These are phyloP conservation scores for Hylodesmum podocarpum DNA, from an alignment of 306 rosid species.

Conservation along the genomic window DNA sequence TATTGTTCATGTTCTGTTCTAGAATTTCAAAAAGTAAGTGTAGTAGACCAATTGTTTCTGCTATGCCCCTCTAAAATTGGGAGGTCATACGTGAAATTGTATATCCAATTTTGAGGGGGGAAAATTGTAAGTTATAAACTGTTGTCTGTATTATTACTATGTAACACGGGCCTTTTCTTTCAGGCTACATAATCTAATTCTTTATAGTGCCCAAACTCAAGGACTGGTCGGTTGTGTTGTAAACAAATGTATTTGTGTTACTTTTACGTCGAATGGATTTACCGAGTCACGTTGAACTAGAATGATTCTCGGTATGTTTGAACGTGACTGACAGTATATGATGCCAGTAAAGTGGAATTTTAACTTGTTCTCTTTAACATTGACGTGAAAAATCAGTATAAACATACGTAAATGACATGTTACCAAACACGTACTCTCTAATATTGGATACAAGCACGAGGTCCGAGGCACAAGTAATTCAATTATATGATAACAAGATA, in stretches of 20 bases:
- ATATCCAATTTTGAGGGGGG: slow-evolving; percentile 40
- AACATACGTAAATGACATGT: no score
- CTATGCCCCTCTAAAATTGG: slow-evolving; percentile 57
- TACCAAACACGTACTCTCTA: no score
- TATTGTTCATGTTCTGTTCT: slow-evolving; percentile 97
- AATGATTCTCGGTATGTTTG: neutral
- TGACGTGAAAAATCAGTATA: no score
- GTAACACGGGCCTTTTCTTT: neutral
- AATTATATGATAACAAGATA: neutral
- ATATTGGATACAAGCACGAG: neutral
- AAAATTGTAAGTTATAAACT: slow-evolving; percentile 15
- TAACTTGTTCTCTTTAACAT: no score
- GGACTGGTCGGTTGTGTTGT: neutral
- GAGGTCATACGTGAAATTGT: slow-evolving; percentile 36
- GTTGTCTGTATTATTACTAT: slow-evolving; percentile 29
- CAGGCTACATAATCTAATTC: slow-evolving; percentile 33
- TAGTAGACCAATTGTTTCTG: slow-evolving; percentile 73
- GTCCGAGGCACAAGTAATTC: neutral
- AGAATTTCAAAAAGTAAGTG: slow-evolving; percentile 88
- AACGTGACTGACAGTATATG: no score
- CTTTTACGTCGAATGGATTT: neutral
- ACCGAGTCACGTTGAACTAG: neutral
- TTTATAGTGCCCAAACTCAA: slow-evolving; percentile 23
- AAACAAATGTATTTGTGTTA: neutral
- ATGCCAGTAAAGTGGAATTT: no score